Evolutionary conservation across 106 monocot genomes (phyloP).

Genomic region (Apostasia ramifera): DNA sequence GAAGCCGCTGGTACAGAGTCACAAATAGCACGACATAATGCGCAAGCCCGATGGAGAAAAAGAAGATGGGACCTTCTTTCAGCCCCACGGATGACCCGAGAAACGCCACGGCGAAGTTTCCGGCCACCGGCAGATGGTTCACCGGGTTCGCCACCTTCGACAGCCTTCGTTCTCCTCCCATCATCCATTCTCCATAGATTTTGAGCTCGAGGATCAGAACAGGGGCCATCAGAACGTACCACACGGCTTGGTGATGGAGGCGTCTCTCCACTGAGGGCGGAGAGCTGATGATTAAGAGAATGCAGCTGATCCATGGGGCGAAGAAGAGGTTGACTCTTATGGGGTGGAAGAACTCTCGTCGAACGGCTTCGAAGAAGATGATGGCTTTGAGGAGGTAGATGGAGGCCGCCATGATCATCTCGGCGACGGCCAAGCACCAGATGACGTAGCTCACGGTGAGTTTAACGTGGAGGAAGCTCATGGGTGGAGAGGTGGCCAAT

Average conservation of each 20-base stretch:
- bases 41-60: constrained; percentile 65
- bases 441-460: constrained; percentile 23
- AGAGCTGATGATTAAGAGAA: constrained; percentile 26
- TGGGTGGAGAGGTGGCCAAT: constrained; percentile 1
- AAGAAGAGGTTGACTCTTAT: constrained; percentile 62
- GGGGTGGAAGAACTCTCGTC: constrained; percentile 54
- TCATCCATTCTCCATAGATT: constrained; percentile 66
- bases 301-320: constrained; percentile 53
- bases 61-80: constrained; percentile 56
- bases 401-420: constrained; percentile 18
- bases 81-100: constrained; percentile 46
- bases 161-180: constrained; percentile 45
- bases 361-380: constrained; percentile 52
- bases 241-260: constrained; percentile 11
- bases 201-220: constrained; percentile 62
- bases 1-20: constrained; percentile 82
- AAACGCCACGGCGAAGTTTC: constrained; percentile 62
- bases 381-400: constrained; percentile 34
- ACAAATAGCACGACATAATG: constrained; percentile 82
- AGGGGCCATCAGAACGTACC: constrained; percentile 54
- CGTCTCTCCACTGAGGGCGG: constrained; percentile 26
- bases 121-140: constrained; percentile 62
- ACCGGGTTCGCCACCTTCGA: constrained; percentile 77
- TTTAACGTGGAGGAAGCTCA: constrained; percentile 24
- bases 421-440: constrained; percentile 34